These are phyloP conservation scores for Dactylis glomerata DNA, from an alignment of 176 grass and related monocot genomes.

Conservation along the genomic window DNA sequence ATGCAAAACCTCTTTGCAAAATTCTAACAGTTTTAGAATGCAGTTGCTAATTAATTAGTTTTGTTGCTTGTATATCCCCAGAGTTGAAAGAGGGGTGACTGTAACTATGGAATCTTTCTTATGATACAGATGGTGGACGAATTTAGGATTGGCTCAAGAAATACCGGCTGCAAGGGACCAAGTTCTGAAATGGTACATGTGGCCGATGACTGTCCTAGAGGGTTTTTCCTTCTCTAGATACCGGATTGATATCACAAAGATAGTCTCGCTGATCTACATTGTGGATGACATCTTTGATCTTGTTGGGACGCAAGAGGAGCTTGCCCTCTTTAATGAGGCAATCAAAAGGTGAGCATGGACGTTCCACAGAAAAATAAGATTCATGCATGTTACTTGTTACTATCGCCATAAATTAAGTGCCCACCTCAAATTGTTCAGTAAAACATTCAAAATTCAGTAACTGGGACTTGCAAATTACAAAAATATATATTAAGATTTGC, in stretches of 20 bases:
- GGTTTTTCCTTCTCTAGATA: conserved; percentile 34
- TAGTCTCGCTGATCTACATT: conserved; percentile 38
- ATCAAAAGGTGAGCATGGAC: neutral
- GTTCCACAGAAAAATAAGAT: neutral
- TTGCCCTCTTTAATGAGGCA: conserved; percentile 15
- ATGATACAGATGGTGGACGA: neutral
- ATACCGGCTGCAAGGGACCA: neutral
- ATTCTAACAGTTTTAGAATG: neutral
- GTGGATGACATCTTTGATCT: conserved; percentile 62
- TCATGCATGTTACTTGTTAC: neutral
- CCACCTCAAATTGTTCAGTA: neutral
- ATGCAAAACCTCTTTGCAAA: neutral
- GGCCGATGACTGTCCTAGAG: conserved; percentile 25
- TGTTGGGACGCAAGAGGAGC: conserved; percentile 32
- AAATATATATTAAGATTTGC: neutral
- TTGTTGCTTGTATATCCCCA: neutral
- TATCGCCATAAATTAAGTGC: neutral
- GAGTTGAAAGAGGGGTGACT: neutral
- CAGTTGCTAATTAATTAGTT: neutral
- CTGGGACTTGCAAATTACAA: neutral
- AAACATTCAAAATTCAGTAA: neutral
- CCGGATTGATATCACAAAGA: conserved; percentile 31
- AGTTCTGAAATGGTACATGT: conserved; percentile 59
- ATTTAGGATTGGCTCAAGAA: neutral
- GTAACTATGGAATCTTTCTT: neutral